These are phyloP conservation scores for Yamadazyma sp. DNA, from an alignment of 1,139 yeast species.

Conservation along the genomic window DNA sequence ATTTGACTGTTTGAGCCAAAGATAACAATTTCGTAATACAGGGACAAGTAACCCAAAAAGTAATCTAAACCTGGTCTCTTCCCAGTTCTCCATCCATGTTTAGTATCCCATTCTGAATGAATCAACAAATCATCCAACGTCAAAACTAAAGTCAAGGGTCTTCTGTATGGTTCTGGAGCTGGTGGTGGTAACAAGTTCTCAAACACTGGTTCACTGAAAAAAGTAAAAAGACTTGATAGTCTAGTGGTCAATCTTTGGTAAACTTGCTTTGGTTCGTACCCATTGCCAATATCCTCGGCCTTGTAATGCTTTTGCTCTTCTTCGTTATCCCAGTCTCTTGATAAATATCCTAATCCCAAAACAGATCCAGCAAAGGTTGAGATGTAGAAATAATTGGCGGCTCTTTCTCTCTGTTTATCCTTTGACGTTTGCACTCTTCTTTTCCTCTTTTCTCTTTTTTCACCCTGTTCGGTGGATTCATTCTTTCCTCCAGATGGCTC, in stretches of 20 bases:
- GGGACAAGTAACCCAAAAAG: conserved; percentile 90
- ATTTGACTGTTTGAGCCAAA: conserved; percentile 85
- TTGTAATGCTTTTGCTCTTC: conserved; percentile 59
- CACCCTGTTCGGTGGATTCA: conserved; percentile 11
- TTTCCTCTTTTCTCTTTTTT: conserved; percentile 38
- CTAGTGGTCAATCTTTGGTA: conserved; percentile 70
- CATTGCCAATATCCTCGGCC: conserved; percentile 59
- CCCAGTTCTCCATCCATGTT: conserved; percentile 97
- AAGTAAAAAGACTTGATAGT: conserved; percentile 71
- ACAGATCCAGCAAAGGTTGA: conserved; percentile 58
- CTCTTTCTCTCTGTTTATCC: conserved; percentile 54
- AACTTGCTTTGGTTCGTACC: conserved; percentile 66
- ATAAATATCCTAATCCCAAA: conserved; percentile 71
- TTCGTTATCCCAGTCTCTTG: conserved; percentile 84
- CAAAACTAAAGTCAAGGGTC: conserved; percentile 87
- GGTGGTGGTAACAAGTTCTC: conserved; percentile 87
- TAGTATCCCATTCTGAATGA: conserved; percentile 89
- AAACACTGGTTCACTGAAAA: conserved; percentile 91
- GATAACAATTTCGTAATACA: conserved; percentile 91
- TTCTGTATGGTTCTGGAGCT: conserved; percentile 87
- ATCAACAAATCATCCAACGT: conserved; percentile 87
- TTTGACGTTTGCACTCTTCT: conserved; percentile 63
- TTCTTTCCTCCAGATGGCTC: conserved; percentile 9
- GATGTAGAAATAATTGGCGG: conserved; percentile 68
- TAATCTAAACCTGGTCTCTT: conserved; percentile 98